Evolutionary conservation across 768 basidiomycete species (phyloP), one percentile per base, ranked within the genome.

Genomic region (Mycena kentingensis): DNA sequence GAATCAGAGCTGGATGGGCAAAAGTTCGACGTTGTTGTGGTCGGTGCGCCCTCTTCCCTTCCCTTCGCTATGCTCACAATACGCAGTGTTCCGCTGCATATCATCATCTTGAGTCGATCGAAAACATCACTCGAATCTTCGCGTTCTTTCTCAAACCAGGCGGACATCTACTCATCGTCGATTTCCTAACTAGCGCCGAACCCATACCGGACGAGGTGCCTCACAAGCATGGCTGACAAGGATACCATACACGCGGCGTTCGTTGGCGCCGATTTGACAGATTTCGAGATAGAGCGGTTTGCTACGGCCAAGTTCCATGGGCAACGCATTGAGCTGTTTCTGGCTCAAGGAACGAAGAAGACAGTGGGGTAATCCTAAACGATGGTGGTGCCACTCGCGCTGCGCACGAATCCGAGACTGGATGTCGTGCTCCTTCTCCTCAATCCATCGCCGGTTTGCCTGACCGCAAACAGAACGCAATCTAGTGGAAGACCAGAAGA

Each of bases 21-120:
- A 48, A 77, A 75, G 46, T 92, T 90, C 57, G 88, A 93, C 63
- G 76, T 88, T 34, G 71, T 88, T 51, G 78, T 85, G 6, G 90
- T 91, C 63, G 62, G 87, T 70, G 25, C 37, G 5, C 21, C 22
- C 31, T 28, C 1, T 3, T 15, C 13, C 41, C 34, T 16, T 18
- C 16, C 34, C 31, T n/a, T 19, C 19, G 31, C 26, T 32, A 3
- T 49, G 29, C 34, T 34, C 63, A 43, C 34, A 32, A 27, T 27
- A 26, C 18, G 5, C 53, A 90, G 88, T 90, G 87, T 60, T 72
- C 77, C 8, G 69, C 73, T 24, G 73, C 87, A 2, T 88, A 84
- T 61, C 86, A 88, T 56, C 86, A 88, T 63, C 74, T 88, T 48
- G 47, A 67, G 5, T 76, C 77, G 24, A 75, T 83, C 58, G 67